Percentiles rank a stretch among this genome's conserved stretches.
These are phyloP conservation scores for Tillandsia leiboldiana DNA, from an alignment of 176 grass and related monocot genomes.

Conservation along the genomic window DNA sequence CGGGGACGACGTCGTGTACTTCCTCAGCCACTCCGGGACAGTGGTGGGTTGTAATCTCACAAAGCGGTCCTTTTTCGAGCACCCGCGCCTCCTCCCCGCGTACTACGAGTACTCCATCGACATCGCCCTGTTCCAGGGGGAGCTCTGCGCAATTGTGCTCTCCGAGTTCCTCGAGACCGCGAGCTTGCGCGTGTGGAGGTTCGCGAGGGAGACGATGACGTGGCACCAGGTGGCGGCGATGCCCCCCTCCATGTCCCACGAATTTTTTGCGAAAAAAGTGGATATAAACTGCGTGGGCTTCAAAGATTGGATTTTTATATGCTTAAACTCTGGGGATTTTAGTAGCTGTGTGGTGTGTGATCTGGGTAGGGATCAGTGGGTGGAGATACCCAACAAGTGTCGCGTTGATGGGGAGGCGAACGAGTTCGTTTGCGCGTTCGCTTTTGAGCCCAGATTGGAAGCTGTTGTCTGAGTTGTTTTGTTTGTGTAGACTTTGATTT, in stretches of 20 bases:
- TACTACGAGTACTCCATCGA: slow-evolving; percentile 82
- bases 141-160: slow-evolving; percentile 57
- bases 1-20: slow-evolving; percentile 42
- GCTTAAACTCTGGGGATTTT: slow-evolving; percentile 46
- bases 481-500: background rate
- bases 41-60: slow-evolving; percentile 54
- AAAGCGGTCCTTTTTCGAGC: slow-evolving; percentile 36
- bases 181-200: slow-evolving; percentile 69
- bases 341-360: slow-evolving; percentile 56
- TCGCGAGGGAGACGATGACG: slow-evolving; percentile 17
- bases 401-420: slow-evolving; percentile 16
- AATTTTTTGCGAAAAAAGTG: slow-evolving; percentile 45
- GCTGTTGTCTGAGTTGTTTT: slow-evolving; percentile 29
- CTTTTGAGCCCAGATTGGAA: slow-evolving; percentile 87
- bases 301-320: slow-evolving; percentile 52
- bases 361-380: slow-evolving; percentile 41
- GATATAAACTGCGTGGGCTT: slow-evolving; percentile 79
- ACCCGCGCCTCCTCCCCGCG: slow-evolving; percentile 50
- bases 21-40: slow-evolving; percentile 55
- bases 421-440: slow-evolving; percentile 74
- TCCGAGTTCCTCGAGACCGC: slow-evolving; percentile 70
- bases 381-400: slow-evolving; percentile 38
- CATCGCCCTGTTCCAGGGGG: slow-evolving; percentile 48
- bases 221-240: slow-evolving; percentile 79
- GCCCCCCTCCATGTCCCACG: slow-evolving; percentile 72